phyloP scores from a whole-genome alignment of 2,329 filamentous ascomycete species.

The Colletotrichum graminicola region DNA sequence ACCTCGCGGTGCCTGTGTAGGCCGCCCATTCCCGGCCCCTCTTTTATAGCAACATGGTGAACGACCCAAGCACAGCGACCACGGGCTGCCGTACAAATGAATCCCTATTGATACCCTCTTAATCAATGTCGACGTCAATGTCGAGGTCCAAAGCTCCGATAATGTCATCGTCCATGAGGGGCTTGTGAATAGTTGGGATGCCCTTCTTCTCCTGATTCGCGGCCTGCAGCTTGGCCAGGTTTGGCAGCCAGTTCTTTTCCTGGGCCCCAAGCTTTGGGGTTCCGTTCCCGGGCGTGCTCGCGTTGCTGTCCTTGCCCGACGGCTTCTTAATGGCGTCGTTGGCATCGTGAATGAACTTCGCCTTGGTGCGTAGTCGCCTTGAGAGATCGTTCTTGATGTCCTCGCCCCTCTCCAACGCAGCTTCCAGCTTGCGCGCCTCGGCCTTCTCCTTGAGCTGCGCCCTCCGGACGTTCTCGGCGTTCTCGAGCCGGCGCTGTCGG shows the following conservation, averaged over 20 bases:
- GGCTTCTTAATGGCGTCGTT: slow-evolving; percentile 55
- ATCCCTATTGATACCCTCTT: background rate
- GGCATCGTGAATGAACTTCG: slow-evolving; percentile 76
- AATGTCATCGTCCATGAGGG: slow-evolving; percentile 90
- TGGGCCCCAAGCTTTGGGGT: slow-evolving; percentile 63
- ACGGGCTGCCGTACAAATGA: no score
- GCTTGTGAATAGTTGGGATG: slow-evolving; percentile 78
- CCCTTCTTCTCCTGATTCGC: slow-evolving; percentile 70
- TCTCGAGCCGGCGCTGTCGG: slow-evolving; percentile 83
- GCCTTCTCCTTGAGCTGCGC: slow-evolving; percentile 87
- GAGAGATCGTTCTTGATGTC: slow-evolving; percentile 69
- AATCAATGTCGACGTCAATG: slow-evolving; percentile 88
- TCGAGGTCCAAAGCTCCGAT: slow-evolving; percentile 90
- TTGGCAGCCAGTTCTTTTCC: slow-evolving; percentile 60
- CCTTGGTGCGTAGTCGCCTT: slow-evolving; percentile 73
- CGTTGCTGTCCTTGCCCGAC: slow-evolving; percentile 58
- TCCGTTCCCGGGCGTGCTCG: slow-evolving; percentile 64
- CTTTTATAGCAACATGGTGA: slow-evolving; percentile 6
- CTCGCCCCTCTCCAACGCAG: slow-evolving; percentile 73
- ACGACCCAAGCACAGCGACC: background rate
- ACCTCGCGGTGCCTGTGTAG: background rate
- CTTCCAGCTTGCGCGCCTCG: slow-evolving; percentile 70
- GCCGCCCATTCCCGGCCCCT: slow-evolving; percentile 1
- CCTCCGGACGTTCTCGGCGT: slow-evolving; percentile 90
- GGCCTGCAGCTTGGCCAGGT: slow-evolving; percentile 66